Base-by-base conservation (phyloP, 2,329 filamentous ascomycete species). In the Mycosphaerella arachidis region DNA sequence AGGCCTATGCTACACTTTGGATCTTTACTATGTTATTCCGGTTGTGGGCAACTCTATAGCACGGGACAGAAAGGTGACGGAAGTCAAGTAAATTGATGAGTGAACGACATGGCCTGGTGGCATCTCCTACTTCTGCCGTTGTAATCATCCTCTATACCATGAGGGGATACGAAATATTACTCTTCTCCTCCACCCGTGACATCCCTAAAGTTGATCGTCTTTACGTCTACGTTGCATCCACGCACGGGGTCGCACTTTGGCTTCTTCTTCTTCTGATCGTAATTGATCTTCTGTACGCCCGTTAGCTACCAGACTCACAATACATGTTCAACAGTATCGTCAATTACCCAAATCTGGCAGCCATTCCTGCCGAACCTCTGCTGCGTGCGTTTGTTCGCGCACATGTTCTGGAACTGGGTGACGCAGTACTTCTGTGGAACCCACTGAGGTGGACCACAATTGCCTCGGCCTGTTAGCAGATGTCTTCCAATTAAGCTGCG, bases 351-450 rank as follows among this genome's bases (percentile, higher is more conserved):
- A 9, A 27, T 43, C 61, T 67, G 65, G 55, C 65, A 67, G 1
- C 35, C 30, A 8, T 51, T 56, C 3, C 46, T 58, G 33, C 64
- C 64, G n/a, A 53, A 58, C 4, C 9, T 35, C 56, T 48, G 54
- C 55, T 24, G 48, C 48, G 9, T 58, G 30, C 53, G 43, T 16
- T 59, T 54, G 33, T 61, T 56, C 4, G 48, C 46, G 52, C 65
- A 67, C 48, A 60, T 61, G 48, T 58, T 53, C 53, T 51, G 62
- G 45, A 67, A 63, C 40, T 67, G 63, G 20, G 48, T 50, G 53
- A 55, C 40, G 50, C 63, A 67, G 53, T 62, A 67, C 18, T 62
- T 56, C 37, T 60, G n/a, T 7, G 65, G 65, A 7, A 67, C 56
- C 63, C 63, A 67, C 20, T 62, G 58, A 10, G 56, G 48, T 12